These are phyloP conservation scores for Clarireedia monteithiana DNA, from an alignment of 2,329 filamentous ascomycete genomes.

Conservation along the genomic window DNA sequence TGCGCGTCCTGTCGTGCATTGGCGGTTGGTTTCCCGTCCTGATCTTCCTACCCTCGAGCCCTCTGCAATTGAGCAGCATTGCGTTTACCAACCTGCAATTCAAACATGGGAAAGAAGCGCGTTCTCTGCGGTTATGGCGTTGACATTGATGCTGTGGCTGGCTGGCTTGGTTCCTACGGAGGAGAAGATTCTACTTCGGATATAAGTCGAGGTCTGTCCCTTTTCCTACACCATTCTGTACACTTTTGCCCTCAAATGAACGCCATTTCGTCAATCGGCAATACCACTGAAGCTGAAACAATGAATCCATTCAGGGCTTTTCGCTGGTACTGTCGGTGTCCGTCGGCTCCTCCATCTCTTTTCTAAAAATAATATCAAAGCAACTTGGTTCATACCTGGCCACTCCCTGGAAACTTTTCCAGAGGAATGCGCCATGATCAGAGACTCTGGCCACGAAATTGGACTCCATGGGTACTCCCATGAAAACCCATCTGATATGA, in stretches of 20 bases:
- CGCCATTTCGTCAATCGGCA: not conserved
- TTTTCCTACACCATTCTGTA: not conserved
- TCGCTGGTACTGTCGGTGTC: slow-evolving; percentile 60
- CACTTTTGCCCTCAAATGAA: not conserved
- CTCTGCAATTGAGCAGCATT: not conserved
- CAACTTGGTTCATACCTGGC: slow-evolving; percentile 58
- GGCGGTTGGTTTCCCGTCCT: no score
- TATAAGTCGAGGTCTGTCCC: slow-evolving; percentile 53
- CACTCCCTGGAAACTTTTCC: slow-evolving; percentile 60
- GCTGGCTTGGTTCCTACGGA: slow-evolving; percentile 69
- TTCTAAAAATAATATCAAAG: slow-evolving; percentile 63
- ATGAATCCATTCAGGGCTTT: slow-evolving; percentile 40
- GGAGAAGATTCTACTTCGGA: slow-evolving; percentile 66
- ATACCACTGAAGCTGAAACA: not conserved
- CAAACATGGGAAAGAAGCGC: slow-evolving; percentile 39
- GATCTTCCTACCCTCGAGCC: no score
- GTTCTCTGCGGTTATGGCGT: slow-evolving; percentile 57
- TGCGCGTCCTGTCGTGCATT: no score
- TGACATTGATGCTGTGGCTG: slow-evolving; percentile 69
- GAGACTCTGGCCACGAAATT: slow-evolving; percentile 56
- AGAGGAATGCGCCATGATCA: slow-evolving; percentile 53
- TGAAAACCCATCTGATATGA: slow-evolving; percentile 66
- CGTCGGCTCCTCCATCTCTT: slow-evolving; percentile 62
- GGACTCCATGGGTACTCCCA: slow-evolving; percentile 67
- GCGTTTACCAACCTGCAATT: not conserved